These are phyloP conservation scores for Naganishia randhawae DNA, from an alignment of 768 basidiomycete genomes.

Conservation along the genomic window DNA sequence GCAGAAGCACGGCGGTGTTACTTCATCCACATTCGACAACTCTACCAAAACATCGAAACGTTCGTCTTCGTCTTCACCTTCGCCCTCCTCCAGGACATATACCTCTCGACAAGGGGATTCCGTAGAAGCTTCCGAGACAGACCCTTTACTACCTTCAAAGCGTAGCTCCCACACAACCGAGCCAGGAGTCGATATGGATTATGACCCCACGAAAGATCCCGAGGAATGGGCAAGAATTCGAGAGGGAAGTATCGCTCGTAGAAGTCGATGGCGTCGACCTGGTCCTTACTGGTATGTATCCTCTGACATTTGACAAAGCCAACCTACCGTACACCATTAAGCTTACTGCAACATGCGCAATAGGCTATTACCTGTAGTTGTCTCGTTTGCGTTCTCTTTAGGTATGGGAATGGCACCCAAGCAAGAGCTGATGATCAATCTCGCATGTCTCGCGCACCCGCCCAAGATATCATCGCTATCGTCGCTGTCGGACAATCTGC, in stretches of 20 bases:
- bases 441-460: slow-evolving; percentile 49
- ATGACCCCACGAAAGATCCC: slow-evolving; percentile 15
- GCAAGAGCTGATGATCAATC: slow-evolving; percentile 44
- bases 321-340: not conserved
- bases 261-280: slow-evolving; percentile 39
- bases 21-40: not conserved
- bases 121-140: not conserved
- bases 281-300: slow-evolving; percentile 24
- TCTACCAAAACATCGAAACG: not conserved
- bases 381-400: slow-evolving; percentile 38
- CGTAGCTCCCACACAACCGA: too few relatives aligned
- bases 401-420: slow-evolving; percentile 47
- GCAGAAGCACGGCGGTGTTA: not conserved
- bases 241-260: slow-evolving; percentile 35
- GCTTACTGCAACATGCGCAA: slow-evolving; percentile 19
- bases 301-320: not conserved
- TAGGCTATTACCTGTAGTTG: slow-evolving; percentile 45
- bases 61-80: not conserved
- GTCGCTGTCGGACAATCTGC: not conserved
- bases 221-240: slow-evolving; percentile 33
- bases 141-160: slow-evolving; percentile 6
- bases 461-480: slow-evolving; percentile 30
- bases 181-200: slow-evolving; percentile 8
- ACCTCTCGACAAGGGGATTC: not conserved
- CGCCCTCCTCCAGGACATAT: not conserved